These are phyloP conservation scores for Rutstroemia sp. DNA, from an alignment of 2,329 filamentous ascomycete species.

Conservation along the genomic window DNA sequence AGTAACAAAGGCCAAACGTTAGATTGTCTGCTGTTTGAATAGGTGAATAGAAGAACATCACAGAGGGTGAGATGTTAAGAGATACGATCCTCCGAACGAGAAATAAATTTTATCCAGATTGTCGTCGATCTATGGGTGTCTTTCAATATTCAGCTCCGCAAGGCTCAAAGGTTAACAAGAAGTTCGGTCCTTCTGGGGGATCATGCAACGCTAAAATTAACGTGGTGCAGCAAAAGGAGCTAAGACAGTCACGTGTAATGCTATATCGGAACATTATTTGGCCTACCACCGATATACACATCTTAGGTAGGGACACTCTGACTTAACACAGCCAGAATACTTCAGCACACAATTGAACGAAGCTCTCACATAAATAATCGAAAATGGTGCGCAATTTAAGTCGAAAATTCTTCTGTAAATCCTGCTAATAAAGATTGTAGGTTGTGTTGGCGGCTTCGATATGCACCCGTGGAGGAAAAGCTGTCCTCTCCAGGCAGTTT, in stretches of 20 bases:
- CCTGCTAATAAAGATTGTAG: slow-evolving; percentile 39
- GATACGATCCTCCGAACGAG: no score
- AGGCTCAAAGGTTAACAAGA: no score
- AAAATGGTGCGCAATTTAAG: slow-evolving; percentile 16
- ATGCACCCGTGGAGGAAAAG: slow-evolving; percentile 96
- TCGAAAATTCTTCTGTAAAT: neutral
- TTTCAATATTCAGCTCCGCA: no score
- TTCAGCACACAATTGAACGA: slow-evolving; percentile 4
- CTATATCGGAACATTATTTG: slow-evolving; percentile 6
- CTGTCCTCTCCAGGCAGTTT: slow-evolving; percentile 95
- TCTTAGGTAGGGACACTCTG: slow-evolving; percentile 1
- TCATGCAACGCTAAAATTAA: neutral
- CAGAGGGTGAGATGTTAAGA: no score
- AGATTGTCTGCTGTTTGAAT: no score
- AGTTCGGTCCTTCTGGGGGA: no score
- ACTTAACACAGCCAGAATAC: neutral
- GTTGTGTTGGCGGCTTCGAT: slow-evolving; percentile 98
- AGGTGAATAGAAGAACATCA: no score
- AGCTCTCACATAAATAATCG: neutral
- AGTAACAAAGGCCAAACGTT: no score
- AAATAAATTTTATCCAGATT: no score
- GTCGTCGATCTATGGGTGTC: no score
- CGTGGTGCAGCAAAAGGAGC: no score
- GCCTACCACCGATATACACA: slow-evolving; percentile 7
- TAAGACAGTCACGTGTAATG: slow-evolving; percentile 5